These are phyloP conservation scores for Cercospora sesami DNA, from an alignment of 2,329 filamentous ascomycete genomes.

Conservation along the genomic window DNA sequence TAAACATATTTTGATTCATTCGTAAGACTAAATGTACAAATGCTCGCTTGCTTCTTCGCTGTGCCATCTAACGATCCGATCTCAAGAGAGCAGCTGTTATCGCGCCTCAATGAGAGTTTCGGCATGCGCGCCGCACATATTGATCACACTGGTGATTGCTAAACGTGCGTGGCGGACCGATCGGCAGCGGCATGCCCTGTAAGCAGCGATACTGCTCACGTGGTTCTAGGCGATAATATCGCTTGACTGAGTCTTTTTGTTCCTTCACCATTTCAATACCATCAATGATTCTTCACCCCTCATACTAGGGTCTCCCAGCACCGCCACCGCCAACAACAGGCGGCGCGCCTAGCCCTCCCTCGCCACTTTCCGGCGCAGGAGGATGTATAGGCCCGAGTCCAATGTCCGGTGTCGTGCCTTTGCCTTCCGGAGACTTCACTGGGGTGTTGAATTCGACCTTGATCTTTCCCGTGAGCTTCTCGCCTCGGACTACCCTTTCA, in stretches of 20 bases:
- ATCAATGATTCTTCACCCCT: constrained; percentile 1
- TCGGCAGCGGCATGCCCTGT: constrained; percentile 12
- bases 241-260: neutral
- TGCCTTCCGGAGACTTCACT: constrained; percentile 65
- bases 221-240: constrained; percentile 1
- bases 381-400: constrained; percentile 13
- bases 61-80: neutral
- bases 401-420: constrained; percentile 9
- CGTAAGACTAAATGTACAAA: neutral
- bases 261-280: neutral
- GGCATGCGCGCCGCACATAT: neutral
- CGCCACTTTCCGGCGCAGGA: constrained; percentile 4
- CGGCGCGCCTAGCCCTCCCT: constrained; percentile 7
- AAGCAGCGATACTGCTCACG: constrained; percentile 10
- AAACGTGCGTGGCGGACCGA: neutral
- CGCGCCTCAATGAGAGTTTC: neutral
- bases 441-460: constrained; percentile 58
- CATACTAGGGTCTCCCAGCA: constrained; percentile 9
- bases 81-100: neutral
- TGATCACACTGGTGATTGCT: neutral
- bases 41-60: constrained; percentile 1
- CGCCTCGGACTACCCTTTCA: constrained; percentile 81
- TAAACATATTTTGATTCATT: neutral
- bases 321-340: constrained; percentile 9
- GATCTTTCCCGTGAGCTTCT: constrained; percentile 72